phyloP scores from a whole-genome alignment of 2,329 filamentous ascomycete species.

The Byssochlamys sp. region DNA sequence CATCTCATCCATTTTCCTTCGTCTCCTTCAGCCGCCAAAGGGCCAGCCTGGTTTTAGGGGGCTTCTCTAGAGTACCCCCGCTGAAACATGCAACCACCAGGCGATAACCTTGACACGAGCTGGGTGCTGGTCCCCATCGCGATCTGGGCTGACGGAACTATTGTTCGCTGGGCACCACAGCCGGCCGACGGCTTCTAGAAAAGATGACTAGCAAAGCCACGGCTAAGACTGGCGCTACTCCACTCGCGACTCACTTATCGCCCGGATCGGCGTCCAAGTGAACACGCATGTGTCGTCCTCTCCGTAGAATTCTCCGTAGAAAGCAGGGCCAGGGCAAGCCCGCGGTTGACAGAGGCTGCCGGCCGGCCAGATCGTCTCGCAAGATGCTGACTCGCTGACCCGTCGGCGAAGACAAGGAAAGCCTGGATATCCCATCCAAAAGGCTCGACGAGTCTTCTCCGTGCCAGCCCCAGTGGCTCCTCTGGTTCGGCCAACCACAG shows the following conservation, averaged over 20 bases:
- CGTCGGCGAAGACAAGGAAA: background rate
- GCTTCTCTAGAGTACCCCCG: background rate
- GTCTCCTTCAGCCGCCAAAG: background rate
- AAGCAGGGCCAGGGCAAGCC: background rate
- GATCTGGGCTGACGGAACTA: background rate
- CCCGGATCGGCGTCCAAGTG: background rate
- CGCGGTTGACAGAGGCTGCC: background rate
- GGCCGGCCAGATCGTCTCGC: background rate
- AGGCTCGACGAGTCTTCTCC: background rate
- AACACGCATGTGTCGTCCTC: background rate
- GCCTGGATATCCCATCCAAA: background rate
- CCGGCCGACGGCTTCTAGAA: background rate
- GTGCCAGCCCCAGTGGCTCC: constrained; percentile 1
- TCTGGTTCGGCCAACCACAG: constrained; percentile 9
- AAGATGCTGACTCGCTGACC: background rate
- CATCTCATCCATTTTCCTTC: background rate
- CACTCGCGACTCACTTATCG: background rate
- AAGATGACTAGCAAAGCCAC: background rate
- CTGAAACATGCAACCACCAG: background rate
- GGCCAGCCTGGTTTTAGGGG: background rate
- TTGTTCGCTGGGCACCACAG: background rate
- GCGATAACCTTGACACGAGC: background rate
- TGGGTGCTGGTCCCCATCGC: background rate
- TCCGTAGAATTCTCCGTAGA: background rate
- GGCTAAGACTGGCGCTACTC: background rate